Base-by-base conservation (phyloP, 805 yeast genomes). In the Debaryomyces hansenii region DNA sequence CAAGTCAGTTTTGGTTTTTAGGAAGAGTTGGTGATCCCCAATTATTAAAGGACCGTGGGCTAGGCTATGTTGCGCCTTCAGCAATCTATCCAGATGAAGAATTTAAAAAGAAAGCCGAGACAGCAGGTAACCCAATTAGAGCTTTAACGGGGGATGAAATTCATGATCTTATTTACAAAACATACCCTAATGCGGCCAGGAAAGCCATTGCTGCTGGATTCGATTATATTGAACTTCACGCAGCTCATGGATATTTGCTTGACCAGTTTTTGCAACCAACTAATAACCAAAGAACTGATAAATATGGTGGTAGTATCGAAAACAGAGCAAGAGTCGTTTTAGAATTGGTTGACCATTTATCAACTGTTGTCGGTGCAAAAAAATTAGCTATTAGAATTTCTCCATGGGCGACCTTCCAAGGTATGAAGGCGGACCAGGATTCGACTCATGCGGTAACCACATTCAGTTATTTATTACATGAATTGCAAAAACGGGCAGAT, bases 211-310 rank as follows among this genome's bases (percentile, higher is more conserved):
- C 47, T 6, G 70, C 72, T 14, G 76, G 75, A 0, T 70, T 66
- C 48, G 78, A 72, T 49, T 63, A 59, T 40, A 53, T 72, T 16
- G 78, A 72, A 45, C 31, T 72, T 15, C 78, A 72, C 47, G 67
- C 65, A 33, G 74, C 74, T 5, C 65, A 69, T 51, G 77, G 77
- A 1, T 72, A 68, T 44, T 53, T 72, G 18, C 37, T 70, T 21
- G 74, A 72, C 45, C 66, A 66, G 40, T 72, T 72, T 47, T 44
- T 70, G 33, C 63, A 66, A 20, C 64, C 66, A 20, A 46, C 55
- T 37, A 59, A 75, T 50, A n/a, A n/a, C n/a, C n/a, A n/a, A n/a
- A n/a, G n/a, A n/a, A 62, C 67, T 41, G 61, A 66, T 41, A 46
- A 58, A 36, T 66, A 66, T 49, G 72, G 72, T 34, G 70, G 72